phyloP scores from a whole-genome alignment of 345 rosid genomes.

The Aethionema arabicum region DNA sequence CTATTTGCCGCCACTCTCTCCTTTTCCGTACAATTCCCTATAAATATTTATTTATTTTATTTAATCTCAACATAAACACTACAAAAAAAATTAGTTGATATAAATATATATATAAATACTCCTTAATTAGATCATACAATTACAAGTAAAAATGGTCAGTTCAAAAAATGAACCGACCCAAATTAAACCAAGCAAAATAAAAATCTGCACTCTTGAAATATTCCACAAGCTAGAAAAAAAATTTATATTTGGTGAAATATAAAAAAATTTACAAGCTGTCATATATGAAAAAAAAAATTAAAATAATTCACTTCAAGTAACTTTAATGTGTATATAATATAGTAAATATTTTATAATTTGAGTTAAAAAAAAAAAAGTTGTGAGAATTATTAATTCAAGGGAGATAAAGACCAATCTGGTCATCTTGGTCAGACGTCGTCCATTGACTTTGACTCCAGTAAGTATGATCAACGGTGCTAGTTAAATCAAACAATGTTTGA shows the following conservation, averaged over 20 bases:
- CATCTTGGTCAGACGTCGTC: constrained; percentile 55
- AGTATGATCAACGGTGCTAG: constrained; percentile 60
- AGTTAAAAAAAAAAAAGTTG: constrained; percentile 31
- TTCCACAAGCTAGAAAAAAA: constrained; percentile 16
- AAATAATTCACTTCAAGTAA: constrained; percentile 30
- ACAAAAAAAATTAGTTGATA: constrained; percentile 17
- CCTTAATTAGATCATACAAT: not conserved
- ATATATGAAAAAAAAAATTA: constrained; percentile 27
- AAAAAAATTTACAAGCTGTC: constrained; percentile 47
- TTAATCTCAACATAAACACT: not conserved
- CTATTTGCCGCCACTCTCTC: constrained; percentile 27
- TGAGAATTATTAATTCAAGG: constrained; percentile 48
- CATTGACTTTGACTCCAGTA: constrained; percentile 90
- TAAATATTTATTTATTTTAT: not conserved
- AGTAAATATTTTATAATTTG: not conserved
- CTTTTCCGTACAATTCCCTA: constrained; percentile 33
- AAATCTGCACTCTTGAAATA: constrained; percentile 29
- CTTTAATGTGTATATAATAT: constrained; percentile 18
- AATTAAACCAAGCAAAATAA: constrained; percentile 26
- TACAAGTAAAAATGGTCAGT: constrained; percentile 16
- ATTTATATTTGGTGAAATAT: constrained; percentile 10
- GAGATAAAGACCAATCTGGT: constrained; percentile 62
- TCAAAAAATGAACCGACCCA: constrained; percentile 23
- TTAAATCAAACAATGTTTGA: constrained; percentile 69
- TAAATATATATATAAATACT: constrained; percentile 24